A percentile compares a stretch with the other conserved stretches of the same genome.
These are phyloP conservation scores for Rhododendron simsii DNA, from an alignment of 148 eudicot genomes.

Conservation along the genomic window DNA sequence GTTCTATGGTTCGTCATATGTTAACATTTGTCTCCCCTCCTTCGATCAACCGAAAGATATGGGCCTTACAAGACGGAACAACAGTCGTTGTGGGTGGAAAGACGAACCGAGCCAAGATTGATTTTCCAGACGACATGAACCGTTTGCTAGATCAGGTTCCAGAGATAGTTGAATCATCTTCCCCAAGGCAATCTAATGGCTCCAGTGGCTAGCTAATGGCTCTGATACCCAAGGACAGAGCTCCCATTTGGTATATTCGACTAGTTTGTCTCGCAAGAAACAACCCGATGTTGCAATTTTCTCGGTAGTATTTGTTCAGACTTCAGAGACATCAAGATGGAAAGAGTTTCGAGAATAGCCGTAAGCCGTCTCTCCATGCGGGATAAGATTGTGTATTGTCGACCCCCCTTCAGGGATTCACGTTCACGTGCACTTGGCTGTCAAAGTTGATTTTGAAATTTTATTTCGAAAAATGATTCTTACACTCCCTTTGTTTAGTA, in stretches of 20 bases:
- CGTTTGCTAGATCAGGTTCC: conserved; percentile 75
- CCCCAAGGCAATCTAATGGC: conserved; percentile 24
- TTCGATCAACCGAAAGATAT: conserved; percentile 42
- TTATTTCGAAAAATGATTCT: too few species aligned
- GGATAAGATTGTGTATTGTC: not conserved
- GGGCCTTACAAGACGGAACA: conserved; percentile 98
- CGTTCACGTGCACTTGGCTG: not conserved
- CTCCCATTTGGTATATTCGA: not conserved
- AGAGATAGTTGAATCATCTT: conserved; percentile 57
- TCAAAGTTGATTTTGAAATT: not conserved
- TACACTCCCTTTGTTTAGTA: too few species aligned
- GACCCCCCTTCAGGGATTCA: not conserved
- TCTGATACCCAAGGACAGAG: not conserved
- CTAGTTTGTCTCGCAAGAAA: not conserved
- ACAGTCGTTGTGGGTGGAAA: conserved; percentile 83
- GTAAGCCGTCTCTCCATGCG: not conserved
- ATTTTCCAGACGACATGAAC: conserved; percentile 73
- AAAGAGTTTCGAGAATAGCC: not conserved
- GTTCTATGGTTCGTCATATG: not conserved
- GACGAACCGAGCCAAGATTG: conserved; percentile 88
- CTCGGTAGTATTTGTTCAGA: not conserved
- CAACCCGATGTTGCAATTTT: not conserved
- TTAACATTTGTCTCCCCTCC: conserved; percentile 11
- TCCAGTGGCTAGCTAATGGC: conserved; percentile 32
- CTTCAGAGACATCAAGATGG: not conserved